Percentiles rank a stretch among this genome's conserved stretches.
Conservation (phyloP, 805 yeast genomes). For the Naumovozyma dairenensis region DNA sequence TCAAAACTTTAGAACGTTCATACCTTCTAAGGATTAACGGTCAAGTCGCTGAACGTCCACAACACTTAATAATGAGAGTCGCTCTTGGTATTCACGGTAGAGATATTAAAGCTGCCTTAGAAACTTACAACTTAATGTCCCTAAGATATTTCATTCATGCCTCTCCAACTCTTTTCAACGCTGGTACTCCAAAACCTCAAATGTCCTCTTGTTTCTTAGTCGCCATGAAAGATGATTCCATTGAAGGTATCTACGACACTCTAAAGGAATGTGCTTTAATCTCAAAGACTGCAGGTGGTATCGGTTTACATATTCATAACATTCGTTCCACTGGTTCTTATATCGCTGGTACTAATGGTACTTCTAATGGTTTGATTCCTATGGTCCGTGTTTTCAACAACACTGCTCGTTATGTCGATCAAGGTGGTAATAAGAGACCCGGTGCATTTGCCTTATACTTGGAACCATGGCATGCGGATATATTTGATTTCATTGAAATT, state of each 20-base stretch:
- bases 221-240: slow-evolving; percentile 89
- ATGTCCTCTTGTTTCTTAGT: slow-evolving; percentile 88
- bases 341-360: slow-evolving; percentile 87
- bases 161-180: slow-evolving; percentile 88
- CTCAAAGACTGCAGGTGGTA: slow-evolving; percentile 92
- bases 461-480: slow-evolving; percentile 96
- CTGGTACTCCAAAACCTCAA: slow-evolving; percentile 79
- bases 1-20: slow-evolving; percentile 84
- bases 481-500: slow-evolving; percentile 75
- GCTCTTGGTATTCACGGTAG: slow-evolving; percentile 81
- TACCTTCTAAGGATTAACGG: slow-evolving; percentile 62
- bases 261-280: slow-evolving; percentile 81
- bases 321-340: slow-evolving; percentile 79
- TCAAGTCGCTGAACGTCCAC: slow-evolving; percentile 80
- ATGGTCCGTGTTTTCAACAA: slow-evolving; percentile 92
- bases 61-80: slow-evolving; percentile 82
- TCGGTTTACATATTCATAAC: slow-evolving; percentile 83
- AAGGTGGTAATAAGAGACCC: slow-evolving; percentile 96
- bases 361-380: slow-evolving; percentile 89
- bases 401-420: slow-evolving; percentile 95
- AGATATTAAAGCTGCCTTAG: slow-evolving; percentile 54
- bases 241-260: slow-evolving; percentile 89
- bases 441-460: slow-evolving; percentile 92
- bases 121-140: slow-evolving; percentile 85
- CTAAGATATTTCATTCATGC: slow-evolving; percentile 84